phyloP scores from a whole-genome alignment of 208 protist genomes.

The Wallacemonas sp. region DNA sequence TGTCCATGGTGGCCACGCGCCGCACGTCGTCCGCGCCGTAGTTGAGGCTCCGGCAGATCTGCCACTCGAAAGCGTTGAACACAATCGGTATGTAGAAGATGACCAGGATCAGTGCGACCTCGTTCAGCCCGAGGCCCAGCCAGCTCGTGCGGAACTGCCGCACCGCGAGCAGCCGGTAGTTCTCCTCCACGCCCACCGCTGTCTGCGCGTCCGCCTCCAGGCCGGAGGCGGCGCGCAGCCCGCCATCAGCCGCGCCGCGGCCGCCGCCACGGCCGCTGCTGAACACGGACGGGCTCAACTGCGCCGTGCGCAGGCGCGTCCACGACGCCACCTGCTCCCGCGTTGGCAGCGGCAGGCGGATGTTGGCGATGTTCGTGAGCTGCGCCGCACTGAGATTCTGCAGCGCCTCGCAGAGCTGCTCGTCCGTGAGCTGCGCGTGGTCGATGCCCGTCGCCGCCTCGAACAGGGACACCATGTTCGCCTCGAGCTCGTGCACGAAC shows the following conservation, averaged over 20 bases:
- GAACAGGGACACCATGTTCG: neutral
- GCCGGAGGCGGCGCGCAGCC: too few species aligned
- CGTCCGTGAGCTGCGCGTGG: neutral
- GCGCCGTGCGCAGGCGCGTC: neutral
- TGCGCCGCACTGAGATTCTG: neutral
- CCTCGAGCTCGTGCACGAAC: neutral
- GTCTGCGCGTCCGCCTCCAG: neutral
- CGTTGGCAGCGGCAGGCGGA: neutral
- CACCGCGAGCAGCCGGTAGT: conserved; percentile 26
- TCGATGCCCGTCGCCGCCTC: conserved; percentile 8
- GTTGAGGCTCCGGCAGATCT: conserved; percentile 18
- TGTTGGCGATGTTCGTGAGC: neutral
- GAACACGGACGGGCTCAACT: neutral
- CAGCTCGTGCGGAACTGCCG: conserved; percentile 23
- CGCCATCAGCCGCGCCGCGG: neutral
- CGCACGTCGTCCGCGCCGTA: neutral
- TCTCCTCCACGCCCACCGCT: conserved; percentile 2
- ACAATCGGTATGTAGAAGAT: conserved; percentile 23
- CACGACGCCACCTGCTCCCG: conserved; percentile 1
- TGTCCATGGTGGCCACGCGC: conserved; percentile 10
- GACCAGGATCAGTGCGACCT: conserved; percentile 17
- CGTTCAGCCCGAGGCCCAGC: conserved; percentile 20
- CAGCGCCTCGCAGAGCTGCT: conserved; percentile 11
- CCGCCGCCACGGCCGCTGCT: neutral
- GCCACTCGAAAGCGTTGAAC: conserved; percentile 19